phyloP scores from a whole-genome alignment of 768 basidiomycete genomes.

The Kwoniella pini region DNA sequence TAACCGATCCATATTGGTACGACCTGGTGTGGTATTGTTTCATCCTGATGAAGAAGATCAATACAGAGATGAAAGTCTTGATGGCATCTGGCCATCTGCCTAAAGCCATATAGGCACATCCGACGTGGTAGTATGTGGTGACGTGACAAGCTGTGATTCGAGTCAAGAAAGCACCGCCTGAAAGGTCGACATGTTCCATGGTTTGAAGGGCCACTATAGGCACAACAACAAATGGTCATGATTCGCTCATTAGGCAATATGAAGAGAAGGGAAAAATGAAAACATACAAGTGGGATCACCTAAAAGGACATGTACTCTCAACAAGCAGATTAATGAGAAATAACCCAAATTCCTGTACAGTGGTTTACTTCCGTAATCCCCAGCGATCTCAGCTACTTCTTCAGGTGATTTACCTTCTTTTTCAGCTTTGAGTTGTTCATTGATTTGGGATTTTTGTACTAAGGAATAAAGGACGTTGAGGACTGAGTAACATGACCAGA shows the following conservation, averaged over 20 bases:
- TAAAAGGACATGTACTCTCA: constrained; percentile 92
- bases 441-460: constrained; percentile 94
- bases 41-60: constrained; percentile 95
- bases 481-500: constrained; percentile 98
- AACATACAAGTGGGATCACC: constrained; percentile 65
- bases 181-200: constrained; percentile 90
- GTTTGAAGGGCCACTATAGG: constrained; percentile 89
- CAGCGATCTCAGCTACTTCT: constrained; percentile 82
- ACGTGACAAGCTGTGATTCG: constrained; percentile 97
- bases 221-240: too few species aligned
- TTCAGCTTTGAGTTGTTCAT: constrained; percentile 84
- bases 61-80: constrained; percentile 84
- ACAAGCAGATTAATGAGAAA: constrained; percentile 91
- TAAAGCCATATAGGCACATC: constrained; percentile 95
- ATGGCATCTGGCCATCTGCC: constrained; percentile 93
- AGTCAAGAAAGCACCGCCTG: constrained; percentile 88
- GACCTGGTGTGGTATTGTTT: constrained; percentile 94
- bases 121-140: constrained; percentile 59
- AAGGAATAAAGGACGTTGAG: constrained; percentile 97
- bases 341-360: constrained; percentile 95
- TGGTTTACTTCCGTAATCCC: constrained; percentile 86
- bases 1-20: constrained; percentile 92
- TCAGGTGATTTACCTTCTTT: constrained; percentile 76
- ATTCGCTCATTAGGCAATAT: background rate
- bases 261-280: background rate